Evolutionary conservation across 176 grass and related monocot genomes (phyloP).

Genomic region (Olyra latifolia): DNA sequence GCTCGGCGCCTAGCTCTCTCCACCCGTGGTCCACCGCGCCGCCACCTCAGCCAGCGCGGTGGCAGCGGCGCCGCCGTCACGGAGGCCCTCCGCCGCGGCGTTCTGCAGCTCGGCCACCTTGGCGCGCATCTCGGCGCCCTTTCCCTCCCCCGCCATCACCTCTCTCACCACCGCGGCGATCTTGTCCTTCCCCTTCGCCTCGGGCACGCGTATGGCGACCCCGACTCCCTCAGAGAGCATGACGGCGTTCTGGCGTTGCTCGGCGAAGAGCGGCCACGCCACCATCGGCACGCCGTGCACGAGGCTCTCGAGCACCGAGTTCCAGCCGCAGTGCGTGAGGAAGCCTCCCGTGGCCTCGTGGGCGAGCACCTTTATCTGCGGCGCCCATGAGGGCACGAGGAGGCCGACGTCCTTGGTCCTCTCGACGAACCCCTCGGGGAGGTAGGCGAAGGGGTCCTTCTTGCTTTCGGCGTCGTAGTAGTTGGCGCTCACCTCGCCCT

Average conservation of each 20-base stretch:
- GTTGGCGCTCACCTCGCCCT: slow-evolving; percentile 22
- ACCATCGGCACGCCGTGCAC: slow-evolving; percentile 59
- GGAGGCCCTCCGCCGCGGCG: slow-evolving; percentile 10
- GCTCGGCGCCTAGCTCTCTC: not conserved
- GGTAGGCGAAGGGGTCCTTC: slow-evolving; percentile 41
- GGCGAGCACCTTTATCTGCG: slow-evolving; percentile 42
- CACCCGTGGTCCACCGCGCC: not conserved
- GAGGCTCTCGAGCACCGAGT: slow-evolving; percentile 59
- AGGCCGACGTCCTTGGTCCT: slow-evolving; percentile 16
- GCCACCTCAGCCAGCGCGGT: slow-evolving; percentile 22
- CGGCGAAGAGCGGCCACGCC: slow-evolving; percentile 60
- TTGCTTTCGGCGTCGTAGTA: slow-evolving; percentile 52
- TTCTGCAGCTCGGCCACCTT: slow-evolving; percentile 42
- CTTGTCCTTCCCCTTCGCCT: not conserved
- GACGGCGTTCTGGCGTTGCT: slow-evolving; percentile 58
- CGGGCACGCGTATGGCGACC: slow-evolving; percentile 22
- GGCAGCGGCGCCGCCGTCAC: slow-evolving; percentile 1
- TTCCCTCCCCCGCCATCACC: slow-evolving; percentile 43
- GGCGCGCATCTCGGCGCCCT: slow-evolving; percentile 19
- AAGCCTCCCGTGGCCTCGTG: slow-evolving; percentile 55
- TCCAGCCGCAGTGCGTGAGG: slow-evolving; percentile 69
- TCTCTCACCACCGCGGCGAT: slow-evolving; percentile 37
- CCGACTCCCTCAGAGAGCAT: slow-evolving; percentile 26
- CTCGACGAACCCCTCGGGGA: slow-evolving; percentile 31
- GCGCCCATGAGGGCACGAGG: slow-evolving; percentile 46